Base-by-base conservation (phyloP, 129 eudicot genomes). In the Ambrosia trifida region DNA sequence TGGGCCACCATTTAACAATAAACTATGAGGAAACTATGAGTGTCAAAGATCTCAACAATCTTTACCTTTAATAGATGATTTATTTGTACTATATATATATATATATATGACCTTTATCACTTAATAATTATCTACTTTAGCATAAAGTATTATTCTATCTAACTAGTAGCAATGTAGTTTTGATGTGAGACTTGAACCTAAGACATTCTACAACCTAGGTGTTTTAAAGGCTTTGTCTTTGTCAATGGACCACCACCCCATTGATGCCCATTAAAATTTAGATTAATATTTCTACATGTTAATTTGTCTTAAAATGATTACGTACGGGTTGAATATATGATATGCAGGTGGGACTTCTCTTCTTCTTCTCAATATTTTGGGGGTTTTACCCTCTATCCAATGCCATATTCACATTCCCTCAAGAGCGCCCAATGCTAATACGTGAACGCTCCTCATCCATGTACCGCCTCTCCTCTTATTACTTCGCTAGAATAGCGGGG, bases 331-430 rank as follows among this genome's bases (percentile, higher is more conserved):
- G 8, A 47, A 35, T 17, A 13, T 60, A 53, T 64, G 36, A 32
- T 77, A 67, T 60, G 70, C 83, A 92, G 96, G 95, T 93, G 80
- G 96, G 96, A 64, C 82, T 93, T 35, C 90, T 93, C 63, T 93
- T 93, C 79, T 93, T 93, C 87, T 93, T 93, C 83, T 85, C 98
- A 24, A 89, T 93, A 58, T 93, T 93, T 73, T 93, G 98, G 98
- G 91, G 98, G 0, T 93, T 93, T 83, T 93, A 85, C 80, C 98
- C 98, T 0, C 85, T 93, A 31, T 89, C 85, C 79, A 87, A 83
- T 30, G 95, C 96, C 62, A 84, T 89, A 51, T 89, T 93, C 73
- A 83, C 89, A 44, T 93, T 89, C 85, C 98, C 98, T 62, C 96
- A 79, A 83, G 98, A 93, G 20, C 75, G 95, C 2, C 91, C 91